Evolutionary conservation across 768 basidiomycete species (phyloP), one percentile per base, ranked within the genome.

Genomic region (Tylopilus intermedius): DNA sequence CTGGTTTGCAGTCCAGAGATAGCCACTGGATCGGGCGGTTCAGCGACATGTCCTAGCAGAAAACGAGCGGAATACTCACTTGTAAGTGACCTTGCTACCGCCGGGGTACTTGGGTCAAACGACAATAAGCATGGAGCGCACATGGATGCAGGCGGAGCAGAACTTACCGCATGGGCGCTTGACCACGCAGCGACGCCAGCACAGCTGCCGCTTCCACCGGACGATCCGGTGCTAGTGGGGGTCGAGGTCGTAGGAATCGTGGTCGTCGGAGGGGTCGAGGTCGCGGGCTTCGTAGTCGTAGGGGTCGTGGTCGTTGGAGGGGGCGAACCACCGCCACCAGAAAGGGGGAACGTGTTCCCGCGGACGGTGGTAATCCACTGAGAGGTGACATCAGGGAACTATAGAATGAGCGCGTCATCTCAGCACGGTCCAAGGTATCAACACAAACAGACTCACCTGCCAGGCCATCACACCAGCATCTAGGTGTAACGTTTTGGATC

Each of bases 1-100:
- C 65, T 71, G 74, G 48, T 70, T 69, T 15, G 76, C 76, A 15
- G 68, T 72, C 78, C 77, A 80, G 15, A 78, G 64, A 54, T 74
- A 62, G 5, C 76, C 75, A 41, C 77, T 77, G 30, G 24, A 24
- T n/a, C 21, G 22, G 9, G 5, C 2, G 8, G 29, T 26, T 57
- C 38, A 53, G 43, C 21, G 15, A 5, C 14, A n/a, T 30, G 10
- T 24, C 41, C 24, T 3, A 26, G 27, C 11, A 30, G 8, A 30
- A 30, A 30, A 2, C 30, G 9, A 6, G 3, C 30, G 30, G 9
- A 13, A 29, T 3, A 33, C 45, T 46, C 56, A 78, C 76, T 57
- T 58, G 58, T 73, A 78, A 4, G 71, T 69, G 15, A 74, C 79
- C 42, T 72, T 39, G 15, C 60, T 26, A n/a, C 78, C 78, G 14